phyloP scores from a whole-genome alignment of 164 flowering plant genomes.

The Vitis riparia region DNA sequence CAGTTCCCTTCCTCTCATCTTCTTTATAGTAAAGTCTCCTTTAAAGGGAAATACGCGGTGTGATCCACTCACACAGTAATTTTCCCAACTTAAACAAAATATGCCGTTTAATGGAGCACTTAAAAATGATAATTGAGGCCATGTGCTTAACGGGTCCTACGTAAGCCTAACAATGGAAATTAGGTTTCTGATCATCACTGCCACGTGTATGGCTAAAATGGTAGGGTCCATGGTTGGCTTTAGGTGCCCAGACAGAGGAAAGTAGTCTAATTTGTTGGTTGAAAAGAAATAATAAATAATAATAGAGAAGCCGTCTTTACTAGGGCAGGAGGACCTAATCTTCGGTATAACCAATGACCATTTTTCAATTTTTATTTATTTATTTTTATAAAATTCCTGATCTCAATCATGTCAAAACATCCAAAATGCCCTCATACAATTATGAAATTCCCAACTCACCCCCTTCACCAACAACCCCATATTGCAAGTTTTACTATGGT shows the following conservation, averaged over 20 bases:
- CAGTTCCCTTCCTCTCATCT: not conserved
- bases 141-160: not conserved
- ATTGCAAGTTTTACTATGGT: too few relatives aligned
- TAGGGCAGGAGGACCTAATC: conserved; percentile 6
- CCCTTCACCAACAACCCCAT: too few relatives aligned
- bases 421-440: too few relatives aligned
- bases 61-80: too few relatives aligned
- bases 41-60: too few relatives aligned
- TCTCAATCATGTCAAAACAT: too few relatives aligned
- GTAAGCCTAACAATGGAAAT: not conserved
- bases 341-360: conserved; percentile 14
- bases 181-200: not conserved
- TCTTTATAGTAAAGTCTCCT: not conserved
- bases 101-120: too few relatives aligned
- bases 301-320: conserved; percentile 6
- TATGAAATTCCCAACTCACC: too few relatives aligned
- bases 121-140: too few relatives aligned
- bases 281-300: not conserved
- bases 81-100: too few relatives aligned
- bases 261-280: too few relatives aligned
- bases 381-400: not conserved
- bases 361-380: not conserved
- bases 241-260: conserved; percentile 5
- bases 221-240: conserved; percentile 6
- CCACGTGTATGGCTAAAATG: conserved; percentile 5